Evolutionary conservation across 148 eudicot species (phyloP), one percentile per base, ranked within the genome.

Genomic region (Nepenthes gracilis): DNA sequence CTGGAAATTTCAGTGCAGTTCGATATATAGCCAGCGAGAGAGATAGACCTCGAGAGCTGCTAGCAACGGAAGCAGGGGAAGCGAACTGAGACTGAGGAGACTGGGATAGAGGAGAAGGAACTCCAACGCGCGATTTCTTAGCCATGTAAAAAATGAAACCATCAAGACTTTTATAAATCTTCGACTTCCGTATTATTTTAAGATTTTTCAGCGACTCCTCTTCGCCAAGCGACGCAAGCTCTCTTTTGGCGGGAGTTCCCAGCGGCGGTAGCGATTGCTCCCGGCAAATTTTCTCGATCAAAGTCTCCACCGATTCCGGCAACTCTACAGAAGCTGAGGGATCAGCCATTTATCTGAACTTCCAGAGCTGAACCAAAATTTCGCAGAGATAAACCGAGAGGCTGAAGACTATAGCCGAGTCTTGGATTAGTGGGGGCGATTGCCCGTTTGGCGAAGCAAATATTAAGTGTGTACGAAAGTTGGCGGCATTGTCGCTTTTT

Each of bases 191-290:
- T 1, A 83, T 64, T 0, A 5, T 55, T 0, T 3, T 34, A 2
- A 83, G 77, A 1, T 79, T 51, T 0, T 40, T 66, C 0, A 79
- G 1, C 12, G 87, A 64, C 1, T 65, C 68, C 36, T 54, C 36
- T 50, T 79, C 80, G 5, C 76, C 81, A 11, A 79, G 57, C n/a
- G 58, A 14, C 0, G 65, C 66, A 0, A 83, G 72, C 48, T 6
- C 1, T 5, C 34, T 36, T 33, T 76, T 54, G 2, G 74, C 80
- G 0, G 15, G 7, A 0, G 48, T 11, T n/a, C 62, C 57, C 1
- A 78, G 75, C 8, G 72, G 76, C 7, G 67, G 65, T 47, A 15
- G 51, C 10, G 55, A 47, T 56, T 79, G 69, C 4, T 77, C 72
- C 1, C 3, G 2, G 45, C 70, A 61, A 2, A 80, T 83, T 32